Conservation (phyloP, 805 yeast species). For the Kodamaea laetipori region DNA sequence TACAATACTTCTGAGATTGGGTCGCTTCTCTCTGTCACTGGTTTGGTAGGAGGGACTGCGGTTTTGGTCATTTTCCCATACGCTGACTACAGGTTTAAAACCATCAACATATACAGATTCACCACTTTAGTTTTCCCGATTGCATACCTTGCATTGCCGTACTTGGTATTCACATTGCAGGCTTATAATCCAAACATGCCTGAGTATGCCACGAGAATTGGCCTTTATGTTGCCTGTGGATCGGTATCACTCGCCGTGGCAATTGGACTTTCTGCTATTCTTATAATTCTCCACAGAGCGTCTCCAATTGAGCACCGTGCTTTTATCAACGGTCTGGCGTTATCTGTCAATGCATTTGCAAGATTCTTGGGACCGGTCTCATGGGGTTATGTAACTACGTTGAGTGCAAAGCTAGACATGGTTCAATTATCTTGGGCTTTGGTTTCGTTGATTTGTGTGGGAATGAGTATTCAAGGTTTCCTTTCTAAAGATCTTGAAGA, state of each 20-base stretch:
- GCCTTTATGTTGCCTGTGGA: conserved; percentile 31
- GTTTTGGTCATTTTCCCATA: conserved; percentile 54
- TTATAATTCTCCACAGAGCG: conserved; percentile 55
- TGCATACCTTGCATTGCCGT: conserved; percentile 50
- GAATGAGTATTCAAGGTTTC: conserved; percentile 22
- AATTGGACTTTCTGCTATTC: conserved; percentile 53
- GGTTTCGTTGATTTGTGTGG: conserved; percentile 25
- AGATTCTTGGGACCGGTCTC: conserved; percentile 57
- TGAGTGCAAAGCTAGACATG: conserved; percentile 24
- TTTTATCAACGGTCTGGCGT: conserved; percentile 57
- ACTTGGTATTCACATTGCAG: conserved; percentile 44
- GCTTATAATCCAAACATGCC: conserved; percentile 32
- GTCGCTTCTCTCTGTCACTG: conserved; percentile 50
- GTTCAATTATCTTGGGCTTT: conserved; percentile 37
- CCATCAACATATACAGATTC: conserved; percentile 46
- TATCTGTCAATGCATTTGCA: conserved; percentile 55
- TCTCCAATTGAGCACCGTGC: conserved; percentile 58
- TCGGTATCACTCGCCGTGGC: conserved; percentile 42
- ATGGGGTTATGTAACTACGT: conserved; percentile 51
- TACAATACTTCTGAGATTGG: conserved; percentile 51
- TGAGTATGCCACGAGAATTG: conserved; percentile 19
- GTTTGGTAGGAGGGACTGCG: conserved; percentile 53
- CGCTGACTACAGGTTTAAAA: conserved; percentile 49
- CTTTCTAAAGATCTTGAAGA: conserved; percentile 22
- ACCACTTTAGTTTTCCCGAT: conserved; percentile 47